Conservation (phyloP, 495 filamentous ascomycete genomes). For the Chaetomium cochliodes region DNA sequence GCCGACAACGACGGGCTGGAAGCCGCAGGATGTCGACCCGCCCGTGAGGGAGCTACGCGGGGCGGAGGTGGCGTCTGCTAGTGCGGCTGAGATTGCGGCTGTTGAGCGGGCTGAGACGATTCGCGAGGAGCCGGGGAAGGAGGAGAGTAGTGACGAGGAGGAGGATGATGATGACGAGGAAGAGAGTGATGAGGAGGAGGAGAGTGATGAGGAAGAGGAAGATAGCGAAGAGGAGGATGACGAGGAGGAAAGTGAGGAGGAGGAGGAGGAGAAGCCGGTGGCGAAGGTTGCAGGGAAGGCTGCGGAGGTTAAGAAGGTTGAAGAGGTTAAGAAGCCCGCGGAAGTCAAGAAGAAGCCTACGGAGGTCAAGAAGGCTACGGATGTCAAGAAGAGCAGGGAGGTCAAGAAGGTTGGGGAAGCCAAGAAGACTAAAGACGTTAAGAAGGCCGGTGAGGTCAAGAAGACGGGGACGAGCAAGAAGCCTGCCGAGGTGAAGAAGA, state of each 20-base stretch:
- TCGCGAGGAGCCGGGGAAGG: conserved; percentile 35
- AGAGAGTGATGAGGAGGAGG: conserved; percentile 31
- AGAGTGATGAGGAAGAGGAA: conserved; percentile 23
- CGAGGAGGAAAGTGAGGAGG: conserved; percentile 24
- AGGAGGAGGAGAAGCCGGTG: conserved; percentile 2
- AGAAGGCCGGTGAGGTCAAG: neutral
- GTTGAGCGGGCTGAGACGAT: conserved; percentile 42
- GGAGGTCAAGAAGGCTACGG: neutral
- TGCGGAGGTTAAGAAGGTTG: neutral
- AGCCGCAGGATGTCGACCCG: conserved; percentile 40
- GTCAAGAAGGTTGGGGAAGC: neutral
- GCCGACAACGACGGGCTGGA: conserved; percentile 48
- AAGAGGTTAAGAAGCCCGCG: conserved; percentile 3
- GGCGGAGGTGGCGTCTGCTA: conserved; percentile 30
- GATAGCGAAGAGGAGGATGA: conserved; percentile 24
- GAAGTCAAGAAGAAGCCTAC: neutral
- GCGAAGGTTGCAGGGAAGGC: neutral
- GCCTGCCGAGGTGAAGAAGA: neutral
- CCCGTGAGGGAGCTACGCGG: conserved; percentile 38
- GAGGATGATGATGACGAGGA: conserved; percentile 35
- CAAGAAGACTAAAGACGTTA: neutral
- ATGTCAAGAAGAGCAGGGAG: neutral
- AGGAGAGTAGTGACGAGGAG: conserved; percentile 31
- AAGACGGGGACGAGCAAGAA: neutral
- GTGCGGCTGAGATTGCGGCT: conserved; percentile 41